Evolutionary conservation across 2,329 filamentous ascomycete species (phyloP), one percentile per base, ranked within the genome.

Genomic region (Aulographum hederae): DNA sequence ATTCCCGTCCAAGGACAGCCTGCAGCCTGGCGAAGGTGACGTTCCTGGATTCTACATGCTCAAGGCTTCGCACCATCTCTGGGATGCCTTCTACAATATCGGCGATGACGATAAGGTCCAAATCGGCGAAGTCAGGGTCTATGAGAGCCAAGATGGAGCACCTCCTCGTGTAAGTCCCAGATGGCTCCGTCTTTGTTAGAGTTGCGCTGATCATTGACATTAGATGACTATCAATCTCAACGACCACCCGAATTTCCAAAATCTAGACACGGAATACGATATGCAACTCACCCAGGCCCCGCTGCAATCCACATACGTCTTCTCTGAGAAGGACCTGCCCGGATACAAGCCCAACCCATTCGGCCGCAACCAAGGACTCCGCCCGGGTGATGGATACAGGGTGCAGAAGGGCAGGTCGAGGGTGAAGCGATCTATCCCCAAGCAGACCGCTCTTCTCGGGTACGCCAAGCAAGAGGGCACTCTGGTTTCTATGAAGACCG

Each of bases 291-390:
- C 68, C 16, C 67, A 71, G 26, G 50, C 60, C 26, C 28, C 13
- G 14, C 5, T 6, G 14, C 71, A 70, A 45, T 94, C 93, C 53
- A 89, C 84, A 14, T 92, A 78, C 49, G 63, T 95, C 34, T 98
- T 98, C 48, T 84, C 78, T 26, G 89, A 98, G 55, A 84, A 92
- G 51, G 82, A 95, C 46, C 66, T 93, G 15, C 79, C 84, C 1
- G 80, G 80, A 23, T 84, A 73, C 56, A 65, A 65, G 37, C 45
- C 49, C 3, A 46, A 43, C 19, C 46, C 43, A 19, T 45, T 42
- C 26, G 27, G 43, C 44, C 33, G 40, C 32, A 32, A 39, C 39
- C 27, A 42, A 37, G 21, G 21, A 25, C 21, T 8, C 8, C 46
- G 34, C 35, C 38, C 32, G 42, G 45, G 18, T 40, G n/a, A n/a